Conservation (phyloP, 371 early-diverging fungal genomes). For the Zopfochytrium polystomum region DNA sequence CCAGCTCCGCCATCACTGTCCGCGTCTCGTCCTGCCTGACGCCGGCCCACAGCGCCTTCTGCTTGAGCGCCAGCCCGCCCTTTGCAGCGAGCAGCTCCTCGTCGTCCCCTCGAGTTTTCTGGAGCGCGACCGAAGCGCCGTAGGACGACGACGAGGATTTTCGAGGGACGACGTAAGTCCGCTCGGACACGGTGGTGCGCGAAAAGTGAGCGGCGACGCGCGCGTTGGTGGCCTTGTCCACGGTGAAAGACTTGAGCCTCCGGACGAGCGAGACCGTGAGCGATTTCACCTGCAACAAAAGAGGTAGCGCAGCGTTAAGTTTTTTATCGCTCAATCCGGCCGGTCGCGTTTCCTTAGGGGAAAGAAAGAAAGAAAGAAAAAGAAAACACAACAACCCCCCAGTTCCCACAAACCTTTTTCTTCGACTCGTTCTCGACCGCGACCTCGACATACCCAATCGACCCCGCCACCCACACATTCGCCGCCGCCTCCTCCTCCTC, state of each 20-base stretch:
- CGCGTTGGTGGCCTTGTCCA: conserved; percentile 8
- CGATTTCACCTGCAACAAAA: conserved; percentile 31
- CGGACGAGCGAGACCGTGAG: conserved; percentile 35
- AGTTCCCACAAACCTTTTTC: conserved; percentile 37
- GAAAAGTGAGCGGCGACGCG: conserved; percentile 29
- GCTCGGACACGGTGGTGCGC: conserved; percentile 26
- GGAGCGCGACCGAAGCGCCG: neutral
- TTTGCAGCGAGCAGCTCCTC: conserved; percentile 2
- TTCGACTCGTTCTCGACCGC: conserved; percentile 35
- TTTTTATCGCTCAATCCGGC: neutral
- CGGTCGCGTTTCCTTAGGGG: neutral
- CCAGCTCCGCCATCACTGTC: conserved; percentile 31
- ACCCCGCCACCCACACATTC: conserved; percentile 35
- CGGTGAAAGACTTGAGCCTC: conserved; percentile 41
- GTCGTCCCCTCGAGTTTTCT: too few species aligned
- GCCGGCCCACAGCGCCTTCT: conserved; percentile 39
- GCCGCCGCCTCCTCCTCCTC: neutral
- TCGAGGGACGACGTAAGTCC: conserved; percentile 21
- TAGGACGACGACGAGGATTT: conserved; percentile 8
- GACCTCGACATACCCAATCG: conserved; percentile 37
- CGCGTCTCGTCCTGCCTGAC: conserved; percentile 27
- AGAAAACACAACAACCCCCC: too few species aligned
- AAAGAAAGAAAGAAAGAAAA: neutral
- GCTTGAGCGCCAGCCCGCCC: conserved; percentile 7
- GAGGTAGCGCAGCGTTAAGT: too few species aligned